Percentiles rank a stretch among this genome's conserved stretches.
Evolutionary conservation across 257 asterid species (phyloP).

Genomic region (Solanum microdontum): DNA sequence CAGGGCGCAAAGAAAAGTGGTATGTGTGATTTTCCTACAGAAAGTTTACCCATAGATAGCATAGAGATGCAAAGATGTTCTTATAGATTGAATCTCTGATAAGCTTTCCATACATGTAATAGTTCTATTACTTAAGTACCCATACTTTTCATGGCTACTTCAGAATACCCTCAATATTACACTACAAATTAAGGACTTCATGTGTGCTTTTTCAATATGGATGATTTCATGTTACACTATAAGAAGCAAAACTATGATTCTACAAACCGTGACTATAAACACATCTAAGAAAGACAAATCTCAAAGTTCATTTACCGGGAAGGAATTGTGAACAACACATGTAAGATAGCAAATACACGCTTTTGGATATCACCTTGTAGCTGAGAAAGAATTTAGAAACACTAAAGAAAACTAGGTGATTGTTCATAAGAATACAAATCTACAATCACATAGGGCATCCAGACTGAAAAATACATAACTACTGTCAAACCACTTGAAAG

Average conservation of each 20-base stretch:
- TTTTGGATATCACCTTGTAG: background rate
- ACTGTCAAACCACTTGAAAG: background rate
- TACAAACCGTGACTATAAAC: background rate
- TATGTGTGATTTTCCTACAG: constrained; percentile 54
- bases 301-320: background rate
- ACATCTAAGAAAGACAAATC: background rate
- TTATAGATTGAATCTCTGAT: constrained; percentile 20
- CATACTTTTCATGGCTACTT: background rate
- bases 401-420: background rate
- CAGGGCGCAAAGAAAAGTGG: constrained; percentile 26
- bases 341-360: background rate
- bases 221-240: background rate
- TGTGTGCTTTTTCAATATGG: background rate
- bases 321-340: background rate
- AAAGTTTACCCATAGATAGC: constrained; percentile 39
- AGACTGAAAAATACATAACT: background rate
- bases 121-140: background rate
- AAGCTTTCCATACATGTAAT: background rate
- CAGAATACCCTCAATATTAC: background rate
- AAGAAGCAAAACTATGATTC: background rate
- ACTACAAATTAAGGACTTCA: background rate
- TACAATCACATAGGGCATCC: background rate
- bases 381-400: background rate
- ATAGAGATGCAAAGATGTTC: constrained; percentile 46
- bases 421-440: background rate